These are phyloP conservation scores for Diaporthe citri DNA, from an alignment of 2,329 filamentous ascomycete genomes.

Conservation along the genomic window DNA sequence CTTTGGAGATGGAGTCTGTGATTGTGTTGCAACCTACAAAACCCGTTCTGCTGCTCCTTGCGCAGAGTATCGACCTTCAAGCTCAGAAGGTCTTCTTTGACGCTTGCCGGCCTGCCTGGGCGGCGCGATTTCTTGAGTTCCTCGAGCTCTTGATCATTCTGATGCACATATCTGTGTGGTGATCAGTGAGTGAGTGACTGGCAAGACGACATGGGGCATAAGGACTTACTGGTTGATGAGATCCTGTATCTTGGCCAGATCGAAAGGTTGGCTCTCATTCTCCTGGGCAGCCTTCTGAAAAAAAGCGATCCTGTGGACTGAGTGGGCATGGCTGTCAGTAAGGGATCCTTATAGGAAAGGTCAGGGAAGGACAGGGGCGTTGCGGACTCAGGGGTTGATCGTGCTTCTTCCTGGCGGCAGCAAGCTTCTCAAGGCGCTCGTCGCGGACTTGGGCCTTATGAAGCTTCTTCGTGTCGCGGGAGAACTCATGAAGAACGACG, in stretches of 20 bases:
- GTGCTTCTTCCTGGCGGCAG: conserved; percentile 76
- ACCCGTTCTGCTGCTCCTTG: conserved; percentile 86
- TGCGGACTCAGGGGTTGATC: conserved; percentile 79
- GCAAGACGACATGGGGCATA: conserved; percentile 17
- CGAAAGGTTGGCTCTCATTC: conserved; percentile 63
- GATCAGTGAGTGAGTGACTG: conserved; percentile 17
- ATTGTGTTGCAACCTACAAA: conserved; percentile 68
- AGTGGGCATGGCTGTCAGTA: conserved; percentile 23
- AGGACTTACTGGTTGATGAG: conserved; percentile 70
- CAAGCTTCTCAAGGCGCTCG: conserved; percentile 81
- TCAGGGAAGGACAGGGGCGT: not conserved
- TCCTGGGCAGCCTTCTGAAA: conserved; percentile 77
- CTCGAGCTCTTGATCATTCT: conserved; percentile 78
- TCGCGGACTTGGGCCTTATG: conserved; percentile 85
- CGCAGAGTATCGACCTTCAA: conserved; percentile 78
- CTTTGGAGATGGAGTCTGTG: not conserved
- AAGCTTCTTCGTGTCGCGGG: conserved; percentile 85
- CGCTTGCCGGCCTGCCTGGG: conserved; percentile 82
- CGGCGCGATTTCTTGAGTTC: conserved; percentile 77
- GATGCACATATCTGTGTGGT: conserved; percentile 70
- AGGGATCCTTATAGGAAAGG: conserved; percentile 16
- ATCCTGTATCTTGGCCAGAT: conserved; percentile 68
- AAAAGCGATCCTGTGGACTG: conserved; percentile 76
- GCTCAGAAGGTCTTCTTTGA: conserved; percentile 81
- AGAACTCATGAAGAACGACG: conserved; percentile 86